Conservation (phyloP, 192 early-diverging fungal species). For the Oehlia diaphana region DNA sequence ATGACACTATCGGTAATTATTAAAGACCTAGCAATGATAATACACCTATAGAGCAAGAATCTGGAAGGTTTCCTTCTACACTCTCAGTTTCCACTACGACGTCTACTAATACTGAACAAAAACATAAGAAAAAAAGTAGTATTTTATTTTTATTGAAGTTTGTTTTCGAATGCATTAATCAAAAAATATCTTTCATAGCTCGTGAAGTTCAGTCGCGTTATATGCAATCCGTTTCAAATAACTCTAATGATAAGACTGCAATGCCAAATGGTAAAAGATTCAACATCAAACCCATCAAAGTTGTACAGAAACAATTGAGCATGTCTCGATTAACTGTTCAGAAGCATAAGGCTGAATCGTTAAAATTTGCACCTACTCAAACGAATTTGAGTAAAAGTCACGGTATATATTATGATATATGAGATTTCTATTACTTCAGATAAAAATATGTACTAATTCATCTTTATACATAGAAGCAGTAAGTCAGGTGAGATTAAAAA, state of each 20-base stretch:
- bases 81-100: not conserved
- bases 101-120: not conserved
- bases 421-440: not conserved
- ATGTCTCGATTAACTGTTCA: not conserved
- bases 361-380: not conserved
- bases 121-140: not conserved
- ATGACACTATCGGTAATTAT: not conserved
- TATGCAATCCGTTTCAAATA: not conserved
- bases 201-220: constrained; percentile 16
- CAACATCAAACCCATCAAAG: not conserved
- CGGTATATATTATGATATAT: not conserved
- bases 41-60: not conserved
- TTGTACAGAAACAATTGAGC: not conserved
- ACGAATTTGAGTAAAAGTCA: not conserved
- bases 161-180: not conserved
- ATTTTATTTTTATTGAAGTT: not conserved
- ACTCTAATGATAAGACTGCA: not conserved
- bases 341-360: not conserved
- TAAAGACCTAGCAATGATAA: not conserved
- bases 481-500: not conserved
- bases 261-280: not conserved
- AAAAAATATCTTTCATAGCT: not conserved
- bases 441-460: not conserved
- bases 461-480: not conserved
- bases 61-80: too few relatives aligned